phyloP scores from a whole-genome alignment of 352 stramenopile genomes.

The Phytophthora pseudosyringae region DNA sequence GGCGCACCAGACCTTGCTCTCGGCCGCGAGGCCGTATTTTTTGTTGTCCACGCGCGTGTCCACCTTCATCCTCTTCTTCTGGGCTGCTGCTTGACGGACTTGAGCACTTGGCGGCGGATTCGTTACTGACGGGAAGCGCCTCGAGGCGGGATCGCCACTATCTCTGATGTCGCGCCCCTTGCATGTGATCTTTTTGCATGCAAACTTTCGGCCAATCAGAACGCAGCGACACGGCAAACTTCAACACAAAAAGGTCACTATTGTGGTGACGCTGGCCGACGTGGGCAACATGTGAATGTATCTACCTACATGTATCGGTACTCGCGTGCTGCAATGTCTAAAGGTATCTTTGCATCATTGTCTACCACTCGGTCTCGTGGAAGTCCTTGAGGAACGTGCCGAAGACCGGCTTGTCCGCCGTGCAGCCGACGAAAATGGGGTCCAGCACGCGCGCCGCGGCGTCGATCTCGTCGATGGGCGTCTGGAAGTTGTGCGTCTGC shows the following conservation, averaged over 20 bases:
- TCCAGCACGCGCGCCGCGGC: constrained; percentile 95
- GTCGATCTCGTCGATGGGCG: constrained; percentile 98
- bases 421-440: constrained; percentile 93
- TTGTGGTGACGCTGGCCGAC: constrained; percentile 4
- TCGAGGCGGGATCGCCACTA: neutral
- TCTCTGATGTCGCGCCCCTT: constrained; percentile 4
- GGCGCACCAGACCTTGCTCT: constrained; percentile 85
- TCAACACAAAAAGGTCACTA: constrained; percentile 22
- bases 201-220: constrained; percentile 33
- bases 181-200: constrained; percentile 15
- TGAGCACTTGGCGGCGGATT: constrained; percentile 26
- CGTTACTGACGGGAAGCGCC: constrained; percentile 18
- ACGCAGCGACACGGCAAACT: constrained; percentile 13
- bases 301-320: constrained; percentile 4
- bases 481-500: constrained; percentile 94
- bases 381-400: constrained; percentile 92
- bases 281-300: constrained; percentile 17
- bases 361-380: constrained; percentile 90
- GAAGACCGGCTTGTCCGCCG: constrained; percentile 63
- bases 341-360: too few relatives aligned
- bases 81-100: constrained; percentile 4
- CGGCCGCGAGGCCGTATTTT: constrained; percentile 63
- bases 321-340: too few relatives aligned
- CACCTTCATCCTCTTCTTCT: constrained; percentile 53
- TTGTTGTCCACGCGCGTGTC: constrained; percentile 71